Evolutionary conservation across 192 early-diverging fungal species (phyloP), one percentile per base, ranked within the genome.

Genomic region (Coemansia sp.): DNA sequence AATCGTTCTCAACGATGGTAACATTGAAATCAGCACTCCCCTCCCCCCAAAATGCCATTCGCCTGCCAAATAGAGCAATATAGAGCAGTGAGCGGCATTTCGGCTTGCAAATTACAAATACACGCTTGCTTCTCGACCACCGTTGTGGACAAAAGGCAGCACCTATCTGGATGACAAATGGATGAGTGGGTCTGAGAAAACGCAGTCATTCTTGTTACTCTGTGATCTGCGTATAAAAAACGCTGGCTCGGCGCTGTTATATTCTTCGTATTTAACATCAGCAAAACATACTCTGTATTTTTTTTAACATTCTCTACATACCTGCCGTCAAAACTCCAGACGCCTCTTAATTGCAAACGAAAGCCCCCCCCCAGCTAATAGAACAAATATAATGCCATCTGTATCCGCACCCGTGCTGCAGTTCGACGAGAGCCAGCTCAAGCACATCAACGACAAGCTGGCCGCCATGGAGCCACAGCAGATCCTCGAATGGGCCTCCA

Each of bases 401-500:
- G 52, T 80, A 41, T 57, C 72, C 59, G 32, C 67, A 1, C 64
- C 73, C 19, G 70, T 73, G 25, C 70, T 73, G n/a, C 70, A 81
- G 61, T 67, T 81, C 41, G 70, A 81, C 70, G 76, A 70, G 60
- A 29, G 69, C 62, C 69, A 75, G 73, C 84, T 96, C 71, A 79
- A 84, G 60, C 80, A 84, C 80, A 83, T 93, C 71, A 96, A 96
- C 83, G 75, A 84, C 65, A 80, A 85, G 59, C 88, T 94, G 29
- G 74, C 86, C 50, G 72, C 71, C 54, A 85, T 93, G 65, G 65
- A 82, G 29, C 91, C 94, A 5, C 71, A 89, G 63, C 85, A 94
- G 81, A 89, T 96, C 70, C 80, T 96, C 35, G 86, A 89, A 35
- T 98, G 94, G 95, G 95, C 94, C 41, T 81, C 90, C 40, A 71